A percentile compares a stretch with the other conserved stretches of the same genome.
Conservation (phyloP, 305 asterid species). For the Solanum aculeatissimum region DNA sequence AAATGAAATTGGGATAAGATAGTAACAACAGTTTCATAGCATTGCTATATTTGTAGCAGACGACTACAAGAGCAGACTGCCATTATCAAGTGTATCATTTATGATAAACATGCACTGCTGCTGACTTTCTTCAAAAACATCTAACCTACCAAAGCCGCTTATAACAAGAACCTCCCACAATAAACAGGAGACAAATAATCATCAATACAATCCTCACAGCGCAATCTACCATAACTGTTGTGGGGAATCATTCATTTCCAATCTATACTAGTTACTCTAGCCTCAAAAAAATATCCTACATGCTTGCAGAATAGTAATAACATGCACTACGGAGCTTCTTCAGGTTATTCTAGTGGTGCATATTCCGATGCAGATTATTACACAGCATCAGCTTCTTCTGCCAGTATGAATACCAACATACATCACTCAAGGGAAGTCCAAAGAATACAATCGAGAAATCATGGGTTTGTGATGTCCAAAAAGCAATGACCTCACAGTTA, state of each 20-base stretch:
- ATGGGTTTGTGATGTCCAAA: background rate
- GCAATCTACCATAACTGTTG: background rate
- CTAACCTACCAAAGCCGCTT: background rate
- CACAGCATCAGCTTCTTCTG: background rate
- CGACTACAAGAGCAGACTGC: background rate
- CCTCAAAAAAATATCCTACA: background rate
- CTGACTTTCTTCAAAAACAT: background rate
- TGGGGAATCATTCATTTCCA: background rate
- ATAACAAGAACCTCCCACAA: background rate
- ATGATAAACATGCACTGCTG: background rate
- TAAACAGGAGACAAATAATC: background rate
- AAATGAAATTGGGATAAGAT: background rate
- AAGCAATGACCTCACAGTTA: background rate
- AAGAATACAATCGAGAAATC: background rate
- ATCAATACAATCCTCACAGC: background rate
- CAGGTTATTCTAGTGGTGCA: background rate
- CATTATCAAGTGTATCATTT: background rate
- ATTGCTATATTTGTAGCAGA: background rate
- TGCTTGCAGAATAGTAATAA: background rate
- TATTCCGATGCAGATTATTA: background rate
- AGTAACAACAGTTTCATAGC: background rate
- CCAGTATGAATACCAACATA: background rate
- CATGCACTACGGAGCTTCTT: background rate
- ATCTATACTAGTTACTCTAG: background rate
- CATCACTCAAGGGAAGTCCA: background rate